These are phyloP conservation scores for Macrolepiota dolichaula DNA, from an alignment of 768 basidiomycete genomes.

Conservation along the genomic window DNA sequence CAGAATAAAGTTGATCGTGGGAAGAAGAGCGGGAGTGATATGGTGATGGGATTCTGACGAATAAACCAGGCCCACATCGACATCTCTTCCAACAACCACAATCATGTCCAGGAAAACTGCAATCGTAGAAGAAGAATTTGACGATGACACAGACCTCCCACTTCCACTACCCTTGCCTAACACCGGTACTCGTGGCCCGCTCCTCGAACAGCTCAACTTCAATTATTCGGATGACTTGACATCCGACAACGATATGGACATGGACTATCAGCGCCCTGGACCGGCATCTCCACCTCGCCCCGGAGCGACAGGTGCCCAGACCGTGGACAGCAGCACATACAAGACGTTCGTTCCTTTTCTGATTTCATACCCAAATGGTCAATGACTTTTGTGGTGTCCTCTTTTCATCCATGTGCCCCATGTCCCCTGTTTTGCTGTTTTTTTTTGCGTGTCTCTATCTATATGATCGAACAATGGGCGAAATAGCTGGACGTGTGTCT, in stretches of 20 bases:
- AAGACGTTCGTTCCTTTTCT: conserved; percentile 58
- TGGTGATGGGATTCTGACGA: neutral
- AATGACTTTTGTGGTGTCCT: conserved; percentile 8
- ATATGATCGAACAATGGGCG: neutral
- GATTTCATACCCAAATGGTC: conserved; percentile 1
- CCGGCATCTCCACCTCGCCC: conserved; percentile 52
- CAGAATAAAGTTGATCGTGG: conserved; percentile 8
- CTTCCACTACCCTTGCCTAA: conserved; percentile 61
- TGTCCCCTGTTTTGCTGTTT: neutral
- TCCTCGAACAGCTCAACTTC: conserved; percentile 67
- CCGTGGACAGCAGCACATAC: conserved; percentile 79
- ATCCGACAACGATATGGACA: conserved; percentile 38
- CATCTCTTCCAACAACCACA: conserved; percentile 8
- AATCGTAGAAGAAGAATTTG: conserved; percentile 77
- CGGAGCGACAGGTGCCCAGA: conserved; percentile 21
- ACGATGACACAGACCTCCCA: conserved; percentile 92
- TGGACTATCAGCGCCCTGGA: conserved; percentile 36
- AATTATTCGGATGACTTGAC: conserved; percentile 31
- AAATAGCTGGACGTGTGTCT: conserved; percentile 89
- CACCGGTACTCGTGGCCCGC: conserved; percentile 66
- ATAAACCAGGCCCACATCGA: neutral
- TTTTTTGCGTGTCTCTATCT: neutral
- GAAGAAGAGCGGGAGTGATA: conserved; percentile 3
- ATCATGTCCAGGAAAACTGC: conserved; percentile 65
- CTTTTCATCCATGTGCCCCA: neutral